Evolutionary conservation across 2,329 filamentous ascomycete genomes (phyloP), one percentile per base, ranked within the genome.

Genomic region (Diaporthe eres): DNA sequence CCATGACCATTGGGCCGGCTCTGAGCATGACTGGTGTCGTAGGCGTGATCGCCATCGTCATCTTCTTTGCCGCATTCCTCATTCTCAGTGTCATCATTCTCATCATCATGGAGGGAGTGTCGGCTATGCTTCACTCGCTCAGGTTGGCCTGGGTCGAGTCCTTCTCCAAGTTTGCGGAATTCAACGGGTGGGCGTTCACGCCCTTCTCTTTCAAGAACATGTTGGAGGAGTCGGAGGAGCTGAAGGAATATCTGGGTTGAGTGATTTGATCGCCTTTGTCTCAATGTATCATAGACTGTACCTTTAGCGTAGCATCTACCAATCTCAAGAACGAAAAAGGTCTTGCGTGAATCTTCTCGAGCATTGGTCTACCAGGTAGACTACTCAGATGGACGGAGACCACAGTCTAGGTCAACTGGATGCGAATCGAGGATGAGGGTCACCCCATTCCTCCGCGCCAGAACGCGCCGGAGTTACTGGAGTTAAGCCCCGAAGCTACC

Each of bases 161-260:
- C 25, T 98, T 98, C 92, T 97, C 95, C 86, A 98, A 98, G 88
- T 96, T 98, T 88, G 97, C 97, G 85, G 93, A 98, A 83, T 97
- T 97, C 81, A 94, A 94, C 76, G 96, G 96, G 72, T 92, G 95
- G 85, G 89, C 95, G 2, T 98, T 98, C 85, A 89, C 93, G 82
- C 96, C 96, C 6, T 98, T 98, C 83, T 97, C 94, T 78, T 98
- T 98, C 85, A 92, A 93, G 86, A 88, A 91, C 49, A 86, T 98
- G 83, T 85, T 98, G 79, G 96, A 98, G 85, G 95, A 98, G 83
- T 94, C 97, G 76, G 90, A 92, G 78, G 88, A 90, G 74, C 82
- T 90, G 80, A 90, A 88, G 80, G 88, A 90, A 77, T 91, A 88
- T 80, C 79, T 90, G 81, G 87, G 87, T 78, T 90, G 55, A 67